These are phyloP conservation scores for Pseudohalonectria lignicola DNA, from an alignment of 2,329 filamentous ascomycete species.

Conservation along the genomic window DNA sequence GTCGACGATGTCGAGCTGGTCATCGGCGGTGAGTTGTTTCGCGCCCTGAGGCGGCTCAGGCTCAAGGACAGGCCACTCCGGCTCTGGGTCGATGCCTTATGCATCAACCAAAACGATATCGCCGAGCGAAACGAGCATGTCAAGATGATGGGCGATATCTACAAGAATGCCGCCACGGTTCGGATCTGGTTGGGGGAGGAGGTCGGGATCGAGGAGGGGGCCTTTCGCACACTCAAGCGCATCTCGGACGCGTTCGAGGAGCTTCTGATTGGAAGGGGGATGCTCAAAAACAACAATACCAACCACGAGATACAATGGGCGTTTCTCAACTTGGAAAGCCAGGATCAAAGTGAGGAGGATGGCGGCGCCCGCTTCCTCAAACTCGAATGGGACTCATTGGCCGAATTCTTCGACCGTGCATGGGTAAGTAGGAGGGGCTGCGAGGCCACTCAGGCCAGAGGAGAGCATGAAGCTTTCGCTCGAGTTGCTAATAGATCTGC, in stretches of 20 bases:
- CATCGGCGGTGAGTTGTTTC: background rate
- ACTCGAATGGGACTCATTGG: background rate
- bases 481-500: no score
- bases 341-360: no score
- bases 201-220: background rate
- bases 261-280: no score
- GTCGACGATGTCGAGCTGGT: background rate
- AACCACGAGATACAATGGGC: background rate
- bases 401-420: background rate
- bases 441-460: no score
- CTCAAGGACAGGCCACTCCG: background rate
- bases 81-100: slow-evolving; percentile 8
- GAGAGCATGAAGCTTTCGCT: no score
- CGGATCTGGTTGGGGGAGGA: background rate
- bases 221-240: background rate
- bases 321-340: background rate
- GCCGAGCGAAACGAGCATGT: slow-evolving; percentile 9
- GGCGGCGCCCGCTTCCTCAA: background rate
- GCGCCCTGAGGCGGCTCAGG: background rate
- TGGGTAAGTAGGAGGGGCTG: background rate
- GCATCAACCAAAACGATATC: slow-evolving; percentile 9
- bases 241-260: background rate
- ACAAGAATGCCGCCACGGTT: background rate
- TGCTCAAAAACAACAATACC: no score
- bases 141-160: slow-evolving; percentile 7